Evolutionary conservation across 129 eudicot genomes (phyloP).

Genomic region (Artemisia tridentata): DNA sequence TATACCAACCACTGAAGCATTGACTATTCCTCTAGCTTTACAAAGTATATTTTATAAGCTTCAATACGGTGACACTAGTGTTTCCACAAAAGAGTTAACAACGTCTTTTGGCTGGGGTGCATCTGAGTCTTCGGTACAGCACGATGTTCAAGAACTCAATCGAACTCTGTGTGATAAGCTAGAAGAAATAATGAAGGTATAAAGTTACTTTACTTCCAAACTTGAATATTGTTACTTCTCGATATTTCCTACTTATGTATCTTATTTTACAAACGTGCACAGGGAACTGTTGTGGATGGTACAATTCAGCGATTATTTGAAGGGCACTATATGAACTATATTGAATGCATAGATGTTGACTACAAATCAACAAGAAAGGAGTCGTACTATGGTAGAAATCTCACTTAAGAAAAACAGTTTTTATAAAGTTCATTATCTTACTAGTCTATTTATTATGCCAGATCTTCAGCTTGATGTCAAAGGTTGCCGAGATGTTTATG

Average conservation of each 20-base stretch:
- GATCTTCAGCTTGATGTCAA: constrained; percentile 98
- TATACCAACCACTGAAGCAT: constrained; percentile 97
- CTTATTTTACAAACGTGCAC: constrained; percentile 12
- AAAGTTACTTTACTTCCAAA: constrained; percentile 13
- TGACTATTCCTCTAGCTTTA: constrained; percentile 90
- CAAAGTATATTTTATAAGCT: constrained; percentile 96
- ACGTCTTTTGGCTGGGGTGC: constrained; percentile 98
- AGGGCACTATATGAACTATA: constrained; percentile 56
- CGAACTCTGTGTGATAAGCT: constrained; percentile 96
- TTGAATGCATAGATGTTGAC: constrained; percentile 21
- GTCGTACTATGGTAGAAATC: constrained; percentile 54
- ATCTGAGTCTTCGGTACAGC: constrained; percentile 89
- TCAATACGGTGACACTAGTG: constrained; percentile 86
- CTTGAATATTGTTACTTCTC: constrained; percentile 17
- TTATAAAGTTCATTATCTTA: constrained; percentile 1
- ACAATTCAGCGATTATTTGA: constrained; percentile 90
- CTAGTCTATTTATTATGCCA: constrained; percentile 34
- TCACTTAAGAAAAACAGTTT: constrained; percentile 12
- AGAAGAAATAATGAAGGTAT: constrained; percentile 97
- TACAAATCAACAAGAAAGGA: constrained; percentile 87
- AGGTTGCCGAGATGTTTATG: constrained; percentile 93
- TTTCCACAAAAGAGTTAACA: constrained; percentile 90
- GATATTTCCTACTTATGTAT: constrained; percentile 12
- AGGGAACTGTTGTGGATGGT: constrained; percentile 99
- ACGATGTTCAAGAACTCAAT: constrained; percentile 95